These are phyloP conservation scores for Pseudopyrenochaeta lycopersici DNA, from an alignment of 2,329 filamentous ascomycete species.

Conservation along the genomic window DNA sequence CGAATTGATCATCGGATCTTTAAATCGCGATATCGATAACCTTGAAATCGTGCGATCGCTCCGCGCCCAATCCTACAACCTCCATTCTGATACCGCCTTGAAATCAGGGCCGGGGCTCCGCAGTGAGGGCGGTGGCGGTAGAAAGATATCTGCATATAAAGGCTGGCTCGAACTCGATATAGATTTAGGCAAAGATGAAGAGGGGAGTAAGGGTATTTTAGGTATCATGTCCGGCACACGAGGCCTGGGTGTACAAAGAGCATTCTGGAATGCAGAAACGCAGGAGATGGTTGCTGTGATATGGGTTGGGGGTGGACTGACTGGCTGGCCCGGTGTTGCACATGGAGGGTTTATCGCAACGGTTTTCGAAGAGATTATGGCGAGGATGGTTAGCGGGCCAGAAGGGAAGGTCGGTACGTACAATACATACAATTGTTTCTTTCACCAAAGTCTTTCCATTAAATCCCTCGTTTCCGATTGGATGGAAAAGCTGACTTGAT, in stretches of 20 bases:
- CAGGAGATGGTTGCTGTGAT: conserved; percentile 70
- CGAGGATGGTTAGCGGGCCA: conserved; percentile 69
- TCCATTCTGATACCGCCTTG: conserved; percentile 34
- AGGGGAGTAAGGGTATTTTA: conserved; percentile 37
- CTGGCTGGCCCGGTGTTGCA: conserved; percentile 75
- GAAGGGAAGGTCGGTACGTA: conserved; percentile 37
- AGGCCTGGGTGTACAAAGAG: conserved; percentile 62
- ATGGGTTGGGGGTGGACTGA: conserved; percentile 70
- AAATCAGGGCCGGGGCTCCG: conserved; percentile 17
- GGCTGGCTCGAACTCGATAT: conserved; percentile 45
- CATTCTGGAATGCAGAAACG: conserved; percentile 70
- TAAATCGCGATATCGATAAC: conserved; percentile 37
- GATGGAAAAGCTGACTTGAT: background rate
- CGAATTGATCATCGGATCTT: conserved; percentile 33
- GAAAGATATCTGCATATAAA: conserved; percentile 23
- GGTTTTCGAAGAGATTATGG: conserved; percentile 73
- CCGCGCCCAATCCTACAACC: conserved; percentile 36
- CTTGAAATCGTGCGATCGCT: conserved; percentile 45
- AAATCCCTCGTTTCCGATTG: no score
- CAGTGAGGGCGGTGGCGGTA: background rate
- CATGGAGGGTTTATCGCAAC: conserved; percentile 77
- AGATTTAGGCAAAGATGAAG: conserved; percentile 25
- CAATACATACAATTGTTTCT: background rate
- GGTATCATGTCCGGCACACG: conserved; percentile 47
- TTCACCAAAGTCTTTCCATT: background rate